Evolutionary conservation across 176 grass and related monocot genomes (phyloP).

Genomic region (Aegilops longissima): DNA sequence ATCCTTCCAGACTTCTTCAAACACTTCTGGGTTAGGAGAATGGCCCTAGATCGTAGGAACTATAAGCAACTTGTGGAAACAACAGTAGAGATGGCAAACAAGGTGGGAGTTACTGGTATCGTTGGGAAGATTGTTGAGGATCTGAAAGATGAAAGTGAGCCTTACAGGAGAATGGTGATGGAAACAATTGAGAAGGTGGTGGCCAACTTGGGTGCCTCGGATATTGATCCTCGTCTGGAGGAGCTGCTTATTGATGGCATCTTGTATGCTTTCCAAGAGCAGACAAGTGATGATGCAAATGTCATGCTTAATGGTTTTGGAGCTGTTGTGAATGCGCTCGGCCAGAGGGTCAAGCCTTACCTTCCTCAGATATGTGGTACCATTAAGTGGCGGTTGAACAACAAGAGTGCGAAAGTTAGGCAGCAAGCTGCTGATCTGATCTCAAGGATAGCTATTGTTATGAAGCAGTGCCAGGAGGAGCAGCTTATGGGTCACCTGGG

Average conservation of each 20-base stretch:
- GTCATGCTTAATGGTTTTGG: conserved; percentile 99
- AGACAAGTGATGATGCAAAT: conserved; percentile 99
- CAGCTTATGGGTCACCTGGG: conserved; percentile 96
- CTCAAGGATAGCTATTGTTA: conserved; percentile 90
- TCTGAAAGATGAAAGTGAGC: conserved; percentile 97
- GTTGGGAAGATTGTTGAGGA: conserved; percentile 85
- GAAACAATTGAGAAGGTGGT: conserved; percentile 98
- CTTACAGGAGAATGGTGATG: conserved; percentile 99
- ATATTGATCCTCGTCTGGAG: conserved; percentile 89
- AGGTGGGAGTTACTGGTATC: conserved; percentile 93
- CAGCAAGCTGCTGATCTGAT: conserved; percentile 98
- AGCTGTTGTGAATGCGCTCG: conserved; percentile 90
- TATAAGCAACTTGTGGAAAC: conserved; percentile 98
- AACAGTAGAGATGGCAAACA: conserved; percentile 96
- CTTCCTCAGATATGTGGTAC: conserved; percentile 99
- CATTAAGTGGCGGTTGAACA: conserved; percentile 97
- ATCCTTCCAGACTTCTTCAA: conserved; percentile 92
- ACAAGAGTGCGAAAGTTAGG: conserved; percentile 97
- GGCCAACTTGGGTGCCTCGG: conserved; percentile 87
- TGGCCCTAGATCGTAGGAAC: conserved; percentile 97
- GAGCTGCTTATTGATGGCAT: conserved; percentile 98
- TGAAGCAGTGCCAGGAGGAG: conserved; percentile 98
- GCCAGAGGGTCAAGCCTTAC: conserved; percentile 89
- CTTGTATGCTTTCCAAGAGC: conserved; percentile 98
- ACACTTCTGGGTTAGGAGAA: conserved; percentile 94